Evolutionary conservation across 2,329 filamentous ascomycete genomes (phyloP).

Genomic region (Basipetospora sp.): DNA sequence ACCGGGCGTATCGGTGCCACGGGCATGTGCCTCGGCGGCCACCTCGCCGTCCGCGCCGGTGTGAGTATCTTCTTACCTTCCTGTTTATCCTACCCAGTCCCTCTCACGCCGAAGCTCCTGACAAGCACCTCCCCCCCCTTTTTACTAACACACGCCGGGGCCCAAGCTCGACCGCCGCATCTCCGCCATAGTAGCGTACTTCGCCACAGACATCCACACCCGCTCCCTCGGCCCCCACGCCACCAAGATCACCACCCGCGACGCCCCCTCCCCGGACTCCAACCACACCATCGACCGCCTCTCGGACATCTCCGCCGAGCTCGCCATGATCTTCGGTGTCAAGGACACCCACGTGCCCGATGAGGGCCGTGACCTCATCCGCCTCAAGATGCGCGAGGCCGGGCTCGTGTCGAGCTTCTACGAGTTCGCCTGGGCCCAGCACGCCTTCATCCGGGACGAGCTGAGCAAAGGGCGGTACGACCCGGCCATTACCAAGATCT

Average conservation of each 20-base stretch:
- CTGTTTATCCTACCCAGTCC: not conserved
- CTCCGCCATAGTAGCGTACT: constrained; percentile 68
- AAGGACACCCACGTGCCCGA: constrained; percentile 81
- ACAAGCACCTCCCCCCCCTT: not conserved
- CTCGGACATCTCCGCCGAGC: constrained; percentile 60
- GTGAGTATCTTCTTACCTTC: too few species aligned
- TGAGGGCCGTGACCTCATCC: constrained; percentile 67
- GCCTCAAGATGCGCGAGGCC: constrained; percentile 63
- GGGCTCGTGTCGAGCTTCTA: constrained; percentile 67
- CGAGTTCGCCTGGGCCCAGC: constrained; percentile 85
- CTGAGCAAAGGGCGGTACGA: constrained; percentile 88
- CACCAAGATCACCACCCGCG: constrained; percentile 26
- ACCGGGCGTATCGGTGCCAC: constrained; percentile 66
- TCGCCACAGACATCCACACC: constrained; percentile 80
- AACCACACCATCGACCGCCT: constrained; percentile 40
- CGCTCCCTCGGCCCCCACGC: constrained; percentile 53
- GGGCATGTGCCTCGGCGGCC: constrained; percentile 88
- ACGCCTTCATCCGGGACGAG: constrained; percentile 89
- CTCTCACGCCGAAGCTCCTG: constrained; percentile 1
- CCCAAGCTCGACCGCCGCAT: constrained; percentile 56
- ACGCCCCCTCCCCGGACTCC: constrained; percentile 24
- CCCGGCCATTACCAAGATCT: constrained; percentile 69
- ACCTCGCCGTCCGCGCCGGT: constrained; percentile 52
- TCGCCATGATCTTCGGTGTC: constrained; percentile 83
- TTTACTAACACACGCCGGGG: too few species aligned